phyloP scores from a whole-genome alignment of 192 early-diverging fungal genomes.

The Powellomyces hirtus region DNA sequence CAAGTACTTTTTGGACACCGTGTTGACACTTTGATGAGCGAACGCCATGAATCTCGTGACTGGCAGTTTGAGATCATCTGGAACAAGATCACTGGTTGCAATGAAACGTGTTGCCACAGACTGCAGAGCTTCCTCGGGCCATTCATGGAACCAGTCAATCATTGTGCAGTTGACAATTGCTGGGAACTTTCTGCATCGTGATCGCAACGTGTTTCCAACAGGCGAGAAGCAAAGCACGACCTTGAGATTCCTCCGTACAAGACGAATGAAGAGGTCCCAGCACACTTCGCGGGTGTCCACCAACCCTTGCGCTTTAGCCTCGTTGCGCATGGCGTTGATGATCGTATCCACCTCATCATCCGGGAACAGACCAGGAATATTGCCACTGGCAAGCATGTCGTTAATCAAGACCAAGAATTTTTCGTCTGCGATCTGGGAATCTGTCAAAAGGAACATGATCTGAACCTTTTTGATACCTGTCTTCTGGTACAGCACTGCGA shows the following conservation, averaged over 20 bases:
- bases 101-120: slow-evolving; percentile 64
- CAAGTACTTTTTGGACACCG: slow-evolving; percentile 58
- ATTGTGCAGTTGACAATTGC: slow-evolving; percentile 59
- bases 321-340: slow-evolving; percentile 61
- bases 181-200: slow-evolving; percentile 62
- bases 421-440: slow-evolving; percentile 64
- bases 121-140: slow-evolving; percentile 59
- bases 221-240: slow-evolving; percentile 67
- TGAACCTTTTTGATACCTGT: slow-evolving; percentile 61
- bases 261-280: slow-evolving; percentile 64
- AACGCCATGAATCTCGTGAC: slow-evolving; percentile 66
- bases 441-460: slow-evolving; percentile 65
- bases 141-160: slow-evolving; percentile 68
- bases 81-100: slow-evolving; percentile 53
- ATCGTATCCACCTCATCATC: slow-evolving; percentile 68
- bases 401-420: slow-evolving; percentile 66
- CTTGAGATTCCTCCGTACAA: slow-evolving; percentile 58
- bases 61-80: slow-evolving; percentile 45
- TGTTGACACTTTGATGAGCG: slow-evolving; percentile 60
- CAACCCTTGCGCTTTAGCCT: slow-evolving; percentile 60
- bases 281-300: slow-evolving; percentile 62
- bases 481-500: slow-evolving; percentile 55
- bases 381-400: slow-evolving; percentile 63
- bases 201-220: slow-evolving; percentile 60
- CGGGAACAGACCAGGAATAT: slow-evolving; percentile 66